Evolutionary conservation across 2,329 filamentous ascomycete genomes (phyloP).

Genomic region (Sporothrix euskadiensis): DNA sequence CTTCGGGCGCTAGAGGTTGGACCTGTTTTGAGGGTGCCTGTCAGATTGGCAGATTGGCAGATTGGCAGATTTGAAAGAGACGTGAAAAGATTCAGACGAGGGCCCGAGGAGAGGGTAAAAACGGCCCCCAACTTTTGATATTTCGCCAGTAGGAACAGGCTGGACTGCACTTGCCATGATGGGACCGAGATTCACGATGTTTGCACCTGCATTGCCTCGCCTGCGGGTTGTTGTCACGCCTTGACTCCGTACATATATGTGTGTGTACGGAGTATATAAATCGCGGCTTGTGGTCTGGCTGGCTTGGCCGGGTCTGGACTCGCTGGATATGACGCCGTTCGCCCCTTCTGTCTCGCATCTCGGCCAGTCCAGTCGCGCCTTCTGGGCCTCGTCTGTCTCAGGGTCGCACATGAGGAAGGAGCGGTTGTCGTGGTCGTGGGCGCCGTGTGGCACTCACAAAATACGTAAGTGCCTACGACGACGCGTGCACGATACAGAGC

Average conservation of each 20-base stretch:
- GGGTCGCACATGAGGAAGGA: not conserved
- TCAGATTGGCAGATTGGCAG: conserved; percentile 20
- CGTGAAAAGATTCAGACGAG: conserved; percentile 10
- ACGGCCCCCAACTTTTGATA: conserved; percentile 27
- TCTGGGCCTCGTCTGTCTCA: not conserved
- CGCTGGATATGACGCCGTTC: not conserved
- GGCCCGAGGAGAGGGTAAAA: conserved; percentile 28
- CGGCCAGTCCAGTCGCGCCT: conserved; percentile 5
- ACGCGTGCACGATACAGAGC: not conserved
- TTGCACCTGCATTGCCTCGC: not conserved
- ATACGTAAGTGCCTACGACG: not conserved
- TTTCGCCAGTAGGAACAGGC: not conserved
- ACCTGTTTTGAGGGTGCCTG: not conserved
- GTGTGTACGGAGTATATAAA: too few species aligned
- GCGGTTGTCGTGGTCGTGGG: not conserved
- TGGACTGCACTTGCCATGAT: not conserved
- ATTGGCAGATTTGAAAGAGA: conserved; percentile 16
- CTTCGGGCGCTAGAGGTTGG: not conserved
- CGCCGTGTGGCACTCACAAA: not conserved
- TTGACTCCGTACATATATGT: not conserved
- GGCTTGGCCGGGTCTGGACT: conserved; percentile 8
- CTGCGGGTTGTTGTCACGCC: not conserved
- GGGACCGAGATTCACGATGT: not conserved
- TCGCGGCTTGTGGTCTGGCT: not conserved
- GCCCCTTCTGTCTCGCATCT: conserved; percentile 12